Evolutionary conservation across 108 stramenopile species (phyloP), one percentile per base, ranked within the genome.

Genomic region (Fragilariopsis cylindrus): DNA sequence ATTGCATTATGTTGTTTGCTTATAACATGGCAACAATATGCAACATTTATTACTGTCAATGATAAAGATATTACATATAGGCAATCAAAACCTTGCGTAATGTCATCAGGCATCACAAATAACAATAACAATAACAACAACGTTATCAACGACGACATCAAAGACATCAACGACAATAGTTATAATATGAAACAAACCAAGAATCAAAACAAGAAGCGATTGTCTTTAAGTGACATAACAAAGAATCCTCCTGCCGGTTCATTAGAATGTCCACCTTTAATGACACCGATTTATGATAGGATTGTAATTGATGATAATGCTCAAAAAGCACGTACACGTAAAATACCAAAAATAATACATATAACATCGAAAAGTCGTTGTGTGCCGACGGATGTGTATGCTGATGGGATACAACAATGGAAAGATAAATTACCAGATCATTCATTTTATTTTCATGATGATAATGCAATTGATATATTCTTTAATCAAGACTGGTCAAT

Each of bases 381-480:
- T 50, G 13, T 73, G 13, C 65, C 72, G 9, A 30, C 39, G 18
- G 71, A 57, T 8, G 63, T 72, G 7, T 42, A 63, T 52, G 60
- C 30, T 6, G 18, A 45, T 19, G 44, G 45, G 8, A 15, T 78
- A 4, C 11, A 68, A 56, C 16, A 12, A 49, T 79, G 78, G 78
- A 56, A 81, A 50, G 52, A 75, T 6, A 54, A 57, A 11, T 53
- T 85, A 3, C 84, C 84, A 5, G 15, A 56, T 45, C 78, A 81
- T 49, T 75, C 73, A 0, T 67, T 85, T 55, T 82, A 69, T 39
- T 85, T 85, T 57, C 81, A 85, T 66, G 84, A 85, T 47, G 77
- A 81, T 58, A 67, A 75, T 8, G 84, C 84, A 12, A 74, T 85
- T 3, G 80, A 81, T 47, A 39, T 73, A 49, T 47, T 84, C 42